A percentile compares a stretch with the other conserved stretches of the same genome.
Evolutionary conservation across 2,329 filamentous ascomycete species (phyloP).

Genomic region (Ophiostoma australiae): DNA sequence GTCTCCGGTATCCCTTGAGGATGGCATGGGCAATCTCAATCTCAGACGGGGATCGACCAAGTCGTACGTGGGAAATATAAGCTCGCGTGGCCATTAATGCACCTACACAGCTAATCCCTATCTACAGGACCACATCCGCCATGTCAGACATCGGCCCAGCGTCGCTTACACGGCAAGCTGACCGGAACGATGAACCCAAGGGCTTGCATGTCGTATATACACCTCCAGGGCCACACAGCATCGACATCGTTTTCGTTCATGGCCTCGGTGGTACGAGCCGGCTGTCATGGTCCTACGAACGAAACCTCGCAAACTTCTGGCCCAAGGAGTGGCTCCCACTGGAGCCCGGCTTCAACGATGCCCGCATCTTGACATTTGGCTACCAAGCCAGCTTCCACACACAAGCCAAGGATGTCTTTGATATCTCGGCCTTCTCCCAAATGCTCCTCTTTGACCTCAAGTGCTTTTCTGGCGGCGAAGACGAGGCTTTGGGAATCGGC

Average conservation of each 20-base stretch:
- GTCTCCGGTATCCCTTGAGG: too few relatives aligned
- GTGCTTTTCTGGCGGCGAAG: not conserved
- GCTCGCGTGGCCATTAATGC: too few relatives aligned
- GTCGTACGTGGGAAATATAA: not conserved
- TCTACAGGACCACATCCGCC: too few relatives aligned
- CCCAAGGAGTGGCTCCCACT: not conserved
- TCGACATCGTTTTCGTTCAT: not conserved
- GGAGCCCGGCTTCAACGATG: not conserved
- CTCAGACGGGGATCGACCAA: not conserved
- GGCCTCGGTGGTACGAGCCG: not conserved
- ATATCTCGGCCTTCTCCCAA: not conserved
- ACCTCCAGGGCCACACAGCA: not conserved
- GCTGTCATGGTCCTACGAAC: not conserved
- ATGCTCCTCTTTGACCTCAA: not conserved
- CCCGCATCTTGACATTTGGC: not conserved
- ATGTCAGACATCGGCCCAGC: not conserved
- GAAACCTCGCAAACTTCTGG: not conserved
- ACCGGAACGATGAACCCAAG: not conserved
- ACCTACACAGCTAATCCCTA: too few relatives aligned
- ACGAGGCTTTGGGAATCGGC: not conserved
- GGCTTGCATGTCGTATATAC: not conserved
- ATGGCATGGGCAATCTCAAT: too few relatives aligned
- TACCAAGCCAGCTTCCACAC: not conserved
- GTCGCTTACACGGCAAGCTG: not conserved
- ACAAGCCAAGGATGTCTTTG: not conserved